phyloP scores from a whole-genome alignment of 441 rosid species.

The Adansonia grandidieri region DNA sequence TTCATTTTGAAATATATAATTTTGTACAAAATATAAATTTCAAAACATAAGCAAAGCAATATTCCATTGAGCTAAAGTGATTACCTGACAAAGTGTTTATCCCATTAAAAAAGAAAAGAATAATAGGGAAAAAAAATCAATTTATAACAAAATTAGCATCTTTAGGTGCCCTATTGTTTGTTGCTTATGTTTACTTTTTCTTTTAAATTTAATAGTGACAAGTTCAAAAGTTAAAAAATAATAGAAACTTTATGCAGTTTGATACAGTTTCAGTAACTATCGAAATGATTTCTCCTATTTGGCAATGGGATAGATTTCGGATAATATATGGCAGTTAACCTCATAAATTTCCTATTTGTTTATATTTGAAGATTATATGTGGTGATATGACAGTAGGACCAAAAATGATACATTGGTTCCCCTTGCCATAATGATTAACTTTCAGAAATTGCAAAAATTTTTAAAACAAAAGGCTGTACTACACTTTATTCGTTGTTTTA shows the following conservation, averaged over 20 bases:
- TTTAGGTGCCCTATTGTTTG: neutral
- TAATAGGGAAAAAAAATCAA: neutral
- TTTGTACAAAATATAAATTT: neutral
- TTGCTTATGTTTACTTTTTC: neutral
- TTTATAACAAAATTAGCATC: neutral
- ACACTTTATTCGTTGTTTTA: neutral
- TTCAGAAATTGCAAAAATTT: neutral
- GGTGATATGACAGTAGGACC: neutral
- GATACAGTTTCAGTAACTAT: neutral
- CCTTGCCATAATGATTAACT: neutral
- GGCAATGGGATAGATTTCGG: neutral
- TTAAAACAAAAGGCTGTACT: neutral
- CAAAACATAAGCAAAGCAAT: conserved; percentile 7
- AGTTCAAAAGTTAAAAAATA: neutral
- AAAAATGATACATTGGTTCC: neutral
- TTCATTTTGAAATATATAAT: neutral
- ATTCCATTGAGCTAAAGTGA: neutral
- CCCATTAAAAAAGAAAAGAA: neutral
- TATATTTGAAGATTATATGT: neutral
- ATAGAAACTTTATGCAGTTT: conserved; percentile 5
- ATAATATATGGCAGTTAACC: conserved; percentile 3
- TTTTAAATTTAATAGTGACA: neutral
- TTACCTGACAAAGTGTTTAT: neutral
- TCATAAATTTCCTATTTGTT: neutral
- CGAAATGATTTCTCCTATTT: neutral